A percentile compares a stretch with the other conserved stretches of the same genome.
Evolutionary conservation across 495 filamentous ascomycete species (phyloP).

Genomic region (Letharia columbiana): DNA sequence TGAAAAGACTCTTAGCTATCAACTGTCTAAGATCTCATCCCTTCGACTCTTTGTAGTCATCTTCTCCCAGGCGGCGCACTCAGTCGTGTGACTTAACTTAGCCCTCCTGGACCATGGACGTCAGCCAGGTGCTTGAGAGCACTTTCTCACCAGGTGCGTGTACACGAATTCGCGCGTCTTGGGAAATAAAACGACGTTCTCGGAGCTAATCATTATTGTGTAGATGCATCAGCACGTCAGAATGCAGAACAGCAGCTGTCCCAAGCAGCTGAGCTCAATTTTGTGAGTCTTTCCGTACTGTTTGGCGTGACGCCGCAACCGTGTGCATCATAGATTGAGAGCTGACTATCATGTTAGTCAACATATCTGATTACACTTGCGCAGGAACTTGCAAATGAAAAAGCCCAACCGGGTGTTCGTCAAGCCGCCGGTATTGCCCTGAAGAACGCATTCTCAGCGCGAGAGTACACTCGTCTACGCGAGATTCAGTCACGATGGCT

Average conservation of each 20-base stretch:
- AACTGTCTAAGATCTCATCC: background rate
- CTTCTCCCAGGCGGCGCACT: background rate
- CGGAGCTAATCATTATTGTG: slow-evolving; percentile 25
- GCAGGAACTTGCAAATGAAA: slow-evolving; percentile 87
- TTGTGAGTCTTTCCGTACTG: slow-evolving; percentile 55
- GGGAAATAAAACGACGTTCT: slow-evolving; percentile 21
- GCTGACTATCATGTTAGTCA: slow-evolving; percentile 47
- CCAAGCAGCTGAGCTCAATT: slow-evolving; percentile 85
- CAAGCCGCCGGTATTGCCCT: slow-evolving; percentile 89
- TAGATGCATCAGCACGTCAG: slow-evolving; percentile 83
- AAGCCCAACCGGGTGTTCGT: slow-evolving; percentile 70
- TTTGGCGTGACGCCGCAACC: background rate
- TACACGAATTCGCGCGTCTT: slow-evolving; percentile 12
- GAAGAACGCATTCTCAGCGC: slow-evolving; percentile 92
- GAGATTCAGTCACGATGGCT: slow-evolving; percentile 90
- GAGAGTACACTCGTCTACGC: slow-evolving; percentile 76
- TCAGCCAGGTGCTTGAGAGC: slow-evolving; percentile 79
- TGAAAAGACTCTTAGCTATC: background rate
- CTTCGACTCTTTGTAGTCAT: background rate
- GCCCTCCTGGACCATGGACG: slow-evolving; percentile 51
- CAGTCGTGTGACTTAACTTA: slow-evolving; percentile 11
- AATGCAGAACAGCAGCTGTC: slow-evolving; percentile 89
- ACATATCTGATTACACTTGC: slow-evolving; percentile 85
- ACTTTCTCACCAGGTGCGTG: slow-evolving; percentile 79
- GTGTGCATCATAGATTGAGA: background rate